Evolutionary conservation across 306 rosid species (phyloP).

Genomic region (Inga leiocalycina): DNA sequence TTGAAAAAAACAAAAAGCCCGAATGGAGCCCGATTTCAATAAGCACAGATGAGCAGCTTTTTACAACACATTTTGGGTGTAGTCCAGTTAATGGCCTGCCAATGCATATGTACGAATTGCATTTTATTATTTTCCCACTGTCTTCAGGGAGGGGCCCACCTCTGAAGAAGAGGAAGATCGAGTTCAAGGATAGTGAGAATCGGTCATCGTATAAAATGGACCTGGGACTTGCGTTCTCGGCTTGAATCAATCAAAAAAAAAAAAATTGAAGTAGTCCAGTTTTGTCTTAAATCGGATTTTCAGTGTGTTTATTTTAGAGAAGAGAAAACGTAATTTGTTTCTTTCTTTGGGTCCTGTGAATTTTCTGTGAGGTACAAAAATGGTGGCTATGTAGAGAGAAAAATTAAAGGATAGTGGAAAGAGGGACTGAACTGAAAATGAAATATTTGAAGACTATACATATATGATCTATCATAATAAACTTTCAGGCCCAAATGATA

Average conservation of each 20-base stretch:
- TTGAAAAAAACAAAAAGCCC: too few species aligned
- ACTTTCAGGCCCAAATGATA: too few species aligned
- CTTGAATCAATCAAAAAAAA: slow-evolving; percentile 32
- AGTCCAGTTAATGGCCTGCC: too few species aligned
- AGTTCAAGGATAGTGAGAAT: too few species aligned
- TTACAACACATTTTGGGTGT: too few species aligned
- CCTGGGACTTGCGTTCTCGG: slow-evolving; percentile 54
- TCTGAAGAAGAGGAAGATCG: too few species aligned
- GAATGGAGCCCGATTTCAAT: too few species aligned
- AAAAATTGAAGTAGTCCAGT: slow-evolving; percentile 34
- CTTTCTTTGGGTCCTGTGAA: neutral
- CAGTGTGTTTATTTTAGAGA: slow-evolving; percentile 5
- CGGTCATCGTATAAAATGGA: neutral
- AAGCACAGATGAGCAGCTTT: too few species aligned
- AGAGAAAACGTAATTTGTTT: slow-evolving; percentile 27
- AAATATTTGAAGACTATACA: neutral
- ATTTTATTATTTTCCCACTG: too few species aligned
- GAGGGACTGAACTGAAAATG: neutral
- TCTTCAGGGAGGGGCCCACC: too few species aligned
- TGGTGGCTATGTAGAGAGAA: slow-evolving; percentile 28
- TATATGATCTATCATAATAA: too few species aligned
- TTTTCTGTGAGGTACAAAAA: slow-evolving; percentile 36
- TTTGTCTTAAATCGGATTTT: slow-evolving; percentile 43
- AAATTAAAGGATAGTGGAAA: neutral
- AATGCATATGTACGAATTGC: too few species aligned